Base-by-base conservation (phyloP, 805 yeast genomes). In the Kluyveromyces starmeri region DNA sequence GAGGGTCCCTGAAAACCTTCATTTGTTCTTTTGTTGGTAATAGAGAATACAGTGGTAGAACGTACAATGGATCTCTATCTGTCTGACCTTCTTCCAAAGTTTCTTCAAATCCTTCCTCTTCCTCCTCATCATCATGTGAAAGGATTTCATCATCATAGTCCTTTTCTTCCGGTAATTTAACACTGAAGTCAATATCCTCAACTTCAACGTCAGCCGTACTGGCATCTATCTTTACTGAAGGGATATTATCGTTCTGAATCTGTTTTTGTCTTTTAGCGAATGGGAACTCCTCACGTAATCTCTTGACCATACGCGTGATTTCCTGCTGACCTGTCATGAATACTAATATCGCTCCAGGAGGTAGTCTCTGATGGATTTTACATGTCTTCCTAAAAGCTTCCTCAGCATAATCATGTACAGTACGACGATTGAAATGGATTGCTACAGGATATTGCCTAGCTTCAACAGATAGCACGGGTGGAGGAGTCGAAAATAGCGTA, bases 241-340 rank as follows among this genome's bases (percentile, higher is more conserved):
- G 53, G 7, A 57, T 35, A 3, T 59, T 50, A 5, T 50, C 54
- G 7, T 46, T 42, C 7, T 37, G 40, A 15, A 35, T 37, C 7
- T 15, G n/a, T 20, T 24, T 38, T 25, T 27, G 31, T 8, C 34
- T 46, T 28, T 44, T 42, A 32, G 50, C 41, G 37, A 70, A 66
- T 2, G 92, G 89, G 50, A 81, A 88, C 39, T 81, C 79, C 28
- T 67, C 62, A 39, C 80, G 68, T 30, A 92, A 63, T 40, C 65
- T 70, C 42, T 76, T 78, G 9, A 88, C 94, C 58, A 85, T 68
- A 7, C 73, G 71, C 12, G 71, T 70, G 51, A 92, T 94, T 55
- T 92, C 99, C 44, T 82, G 82, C 52, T 88, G 96, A 48, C 99
- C 97, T 0, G 98, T 92, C 57, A 94, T 61, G 53, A 92, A 92